These are phyloP conservation scores for Xenoacremonium recifei DNA, from an alignment of 2,329 filamentous ascomycete genomes.

Conservation along the genomic window DNA sequence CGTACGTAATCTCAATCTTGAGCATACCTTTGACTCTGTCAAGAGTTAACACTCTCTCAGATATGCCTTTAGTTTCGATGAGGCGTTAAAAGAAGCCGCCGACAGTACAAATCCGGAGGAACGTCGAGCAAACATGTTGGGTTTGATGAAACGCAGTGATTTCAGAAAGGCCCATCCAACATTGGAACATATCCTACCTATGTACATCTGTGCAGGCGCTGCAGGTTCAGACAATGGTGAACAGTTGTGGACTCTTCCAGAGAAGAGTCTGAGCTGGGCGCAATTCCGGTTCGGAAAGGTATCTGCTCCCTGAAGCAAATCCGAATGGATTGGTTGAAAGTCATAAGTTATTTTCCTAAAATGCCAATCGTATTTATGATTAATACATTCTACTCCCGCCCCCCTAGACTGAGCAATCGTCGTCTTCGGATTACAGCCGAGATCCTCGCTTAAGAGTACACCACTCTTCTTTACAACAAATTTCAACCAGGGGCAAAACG, in stretches of 20 bases:
- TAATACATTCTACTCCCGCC: too few species aligned
- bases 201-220: conserved; percentile 1
- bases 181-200: conserved; percentile 4
- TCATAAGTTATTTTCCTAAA: too few species aligned
- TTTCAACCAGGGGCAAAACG: too few species aligned
- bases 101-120: neutral
- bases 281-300: conserved; percentile 3
- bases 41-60: neutral
- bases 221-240: conserved; percentile 1
- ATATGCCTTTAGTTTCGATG: conserved; percentile 4
- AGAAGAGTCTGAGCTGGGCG: conserved; percentile 2
- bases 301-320: too few species aligned
- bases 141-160: conserved; percentile 3
- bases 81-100: conserved; percentile 1
- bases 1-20: neutral
- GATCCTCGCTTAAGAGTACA: too few species aligned
- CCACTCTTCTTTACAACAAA: too few species aligned
- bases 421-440: too few species aligned
- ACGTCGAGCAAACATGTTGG: neutral
- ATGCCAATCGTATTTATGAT: too few species aligned
- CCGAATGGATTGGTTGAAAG: too few species aligned
- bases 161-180: conserved; percentile 4
- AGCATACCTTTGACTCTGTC: neutral
- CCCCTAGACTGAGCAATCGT: too few species aligned
- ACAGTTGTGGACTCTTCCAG: conserved; percentile 1